These are phyloP conservation scores for Pachyrhizus erosus DNA, from an alignment of 306 rosid species.

Conservation along the genomic window DNA sequence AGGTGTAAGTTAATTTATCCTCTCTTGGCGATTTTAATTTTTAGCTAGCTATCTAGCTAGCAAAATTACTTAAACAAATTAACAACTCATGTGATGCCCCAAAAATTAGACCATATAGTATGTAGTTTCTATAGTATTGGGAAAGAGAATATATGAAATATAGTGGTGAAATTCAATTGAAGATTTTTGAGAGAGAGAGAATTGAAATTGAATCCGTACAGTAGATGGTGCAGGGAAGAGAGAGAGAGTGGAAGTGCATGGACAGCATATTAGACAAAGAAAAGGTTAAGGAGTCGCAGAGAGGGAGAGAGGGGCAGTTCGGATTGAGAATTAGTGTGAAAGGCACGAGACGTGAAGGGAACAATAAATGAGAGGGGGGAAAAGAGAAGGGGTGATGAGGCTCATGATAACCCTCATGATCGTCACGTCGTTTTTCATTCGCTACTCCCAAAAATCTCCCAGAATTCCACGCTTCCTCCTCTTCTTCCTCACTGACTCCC, in stretches of 20 bases:
- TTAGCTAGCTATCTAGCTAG: not conserved
- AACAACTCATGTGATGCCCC: not conserved
- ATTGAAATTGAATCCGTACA: conserved; percentile 26
- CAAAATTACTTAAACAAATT: not conserved
- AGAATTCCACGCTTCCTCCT: conserved; percentile 78
- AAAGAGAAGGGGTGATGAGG: conserved; percentile 63
- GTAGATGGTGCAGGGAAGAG: not conserved
- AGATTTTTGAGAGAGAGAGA: not conserved
- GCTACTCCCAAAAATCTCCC: conserved; percentile 89
- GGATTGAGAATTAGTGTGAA: conserved; percentile 92
- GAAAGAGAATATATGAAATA: not conserved
- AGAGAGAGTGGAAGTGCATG: not conserved
- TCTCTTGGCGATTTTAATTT: not conserved
- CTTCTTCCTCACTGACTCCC: conserved; percentile 24
- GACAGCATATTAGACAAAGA: conserved; percentile 52
- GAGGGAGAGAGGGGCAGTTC: conserved; percentile 76
- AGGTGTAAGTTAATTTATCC: not conserved
- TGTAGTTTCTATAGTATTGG: not conserved
- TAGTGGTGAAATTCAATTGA: not conserved
- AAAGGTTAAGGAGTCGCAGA: conserved; percentile 44
- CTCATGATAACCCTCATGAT: conserved; percentile 92
- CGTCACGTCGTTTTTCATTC: conserved; percentile 97
- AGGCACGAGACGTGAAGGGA: conserved; percentile 72
- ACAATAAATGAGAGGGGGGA: conserved; percentile 57
- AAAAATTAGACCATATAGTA: not conserved